These are phyloP conservation scores for Leavenworthia alabamica DNA, from an alignment of 345 rosid species.

Conservation along the genomic window DNA sequence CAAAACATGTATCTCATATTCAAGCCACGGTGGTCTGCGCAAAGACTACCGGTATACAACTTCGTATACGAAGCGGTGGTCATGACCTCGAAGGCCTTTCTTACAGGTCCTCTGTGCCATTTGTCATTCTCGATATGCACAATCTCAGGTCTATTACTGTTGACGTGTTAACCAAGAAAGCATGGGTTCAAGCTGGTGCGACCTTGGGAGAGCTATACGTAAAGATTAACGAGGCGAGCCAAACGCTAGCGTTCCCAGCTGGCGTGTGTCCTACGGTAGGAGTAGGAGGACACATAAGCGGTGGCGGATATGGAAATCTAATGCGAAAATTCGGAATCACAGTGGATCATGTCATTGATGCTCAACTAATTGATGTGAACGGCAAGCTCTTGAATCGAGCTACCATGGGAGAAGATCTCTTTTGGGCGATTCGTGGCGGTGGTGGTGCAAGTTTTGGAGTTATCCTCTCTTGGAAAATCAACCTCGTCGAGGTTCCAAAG, in stretches of 20 bases:
- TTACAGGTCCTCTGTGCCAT: constrained; percentile 35
- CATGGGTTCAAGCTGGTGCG: constrained; percentile 45
- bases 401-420: constrained; percentile 50
- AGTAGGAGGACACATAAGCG: constrained; percentile 50
- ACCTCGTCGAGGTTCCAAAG: constrained; percentile 42
- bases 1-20: constrained; percentile 32
- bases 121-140: constrained; percentile 46
- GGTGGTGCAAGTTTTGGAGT: constrained; percentile 50
- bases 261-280: constrained; percentile 49
- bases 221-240: constrained; percentile 30
- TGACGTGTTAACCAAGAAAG: constrained; percentile 22
- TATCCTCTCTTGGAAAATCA: constrained; percentile 35
- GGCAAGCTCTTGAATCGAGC: constrained; percentile 34
- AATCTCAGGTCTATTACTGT: constrained; percentile 33
- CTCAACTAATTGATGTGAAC: constrained; percentile 39
- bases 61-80: constrained; percentile 49
- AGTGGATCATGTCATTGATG: constrained; percentile 42
- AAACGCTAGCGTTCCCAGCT: constrained; percentile 37
- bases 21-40: constrained; percentile 45
- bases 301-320: constrained; percentile 47
- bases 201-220: constrained; percentile 43
- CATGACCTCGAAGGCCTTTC: constrained; percentile 50
- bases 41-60: constrained; percentile 30
- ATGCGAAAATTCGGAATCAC: constrained; percentile 42
- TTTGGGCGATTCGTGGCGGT: constrained; percentile 49